Evolutionary conservation across 1,139 yeast genomes (phyloP).

Genomic region (Suhomyces ambrosiae): DNA sequence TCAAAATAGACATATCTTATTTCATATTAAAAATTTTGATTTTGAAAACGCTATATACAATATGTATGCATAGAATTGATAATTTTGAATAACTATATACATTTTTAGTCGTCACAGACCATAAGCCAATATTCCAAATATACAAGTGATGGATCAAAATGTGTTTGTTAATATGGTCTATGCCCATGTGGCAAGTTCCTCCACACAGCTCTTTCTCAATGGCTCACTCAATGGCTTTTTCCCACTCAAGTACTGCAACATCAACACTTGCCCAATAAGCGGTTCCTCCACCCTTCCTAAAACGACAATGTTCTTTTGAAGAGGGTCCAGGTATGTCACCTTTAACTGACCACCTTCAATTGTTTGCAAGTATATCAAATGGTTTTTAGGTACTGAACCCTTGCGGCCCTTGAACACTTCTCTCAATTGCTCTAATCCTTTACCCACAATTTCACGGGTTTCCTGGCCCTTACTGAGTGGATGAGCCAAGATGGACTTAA

Average conservation of each 20-base stretch:
- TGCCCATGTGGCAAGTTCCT: slow-evolving; percentile 10
- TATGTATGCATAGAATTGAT: too few species aligned
- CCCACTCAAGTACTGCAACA: slow-evolving; percentile 64
- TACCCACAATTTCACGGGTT: slow-evolving; percentile 37
- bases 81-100: too few species aligned
- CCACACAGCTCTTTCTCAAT: slow-evolving; percentile 38
- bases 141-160: too few species aligned
- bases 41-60: too few species aligned
- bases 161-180: too few species aligned
- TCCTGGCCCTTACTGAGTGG: slow-evolving; percentile 39
- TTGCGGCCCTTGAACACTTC: slow-evolving; percentile 48
- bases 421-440: slow-evolving; percentile 60
- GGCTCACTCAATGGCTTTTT: slow-evolving; percentile 54
- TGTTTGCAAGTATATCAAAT: slow-evolving; percentile 54
- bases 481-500: slow-evolving; percentile 69
- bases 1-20: too few species aligned
- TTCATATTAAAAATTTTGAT: too few species aligned
- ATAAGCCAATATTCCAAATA: too few species aligned
- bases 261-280: slow-evolving; percentile 52
- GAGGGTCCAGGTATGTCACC: slow-evolving; percentile 43
- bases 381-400: slow-evolving; percentile 69
- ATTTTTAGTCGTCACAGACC: too few species aligned
- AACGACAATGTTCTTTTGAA: slow-evolving; percentile 29
- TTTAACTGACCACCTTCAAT: slow-evolving; percentile 46
- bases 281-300: slow-evolving; percentile 55